Base-by-base conservation (phyloP, 108 stramenopile species). In the Conticribra guillardii region DNA sequence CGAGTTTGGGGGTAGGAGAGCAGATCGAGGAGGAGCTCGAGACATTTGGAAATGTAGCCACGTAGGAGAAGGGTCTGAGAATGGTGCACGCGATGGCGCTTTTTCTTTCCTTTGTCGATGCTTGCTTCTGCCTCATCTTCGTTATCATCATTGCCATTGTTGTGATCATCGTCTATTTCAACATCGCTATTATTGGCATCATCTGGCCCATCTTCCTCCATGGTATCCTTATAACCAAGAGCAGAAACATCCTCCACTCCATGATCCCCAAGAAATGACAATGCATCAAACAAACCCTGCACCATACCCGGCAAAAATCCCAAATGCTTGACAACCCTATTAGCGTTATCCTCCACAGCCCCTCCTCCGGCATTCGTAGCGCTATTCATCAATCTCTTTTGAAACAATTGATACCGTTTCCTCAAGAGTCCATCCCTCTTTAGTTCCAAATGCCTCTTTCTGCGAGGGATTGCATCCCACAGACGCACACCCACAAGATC, bases 1-100 rank as follows among this genome's bases (percentile, higher is more conserved):
- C 74, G 59, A 3, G 74, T 75, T 62, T 75, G 74, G 16, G 74
- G 74, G 45, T 75, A 75, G 2, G 74, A 75, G 1, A 75, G 66
- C 19, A 75, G 74, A 34, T 75, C 74, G 18, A 75, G 41, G 16
- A 75, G 66, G 19, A 75, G 74, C 31, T 75, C 74, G 17, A 75
- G 74, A 21, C 46, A 37, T 49, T 75, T 75, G 52, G 74, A 75
- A 34, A 61, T 52, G 60, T 54, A 75, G 4, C 48, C 57, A 15
- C 57, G 58, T 28, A 51, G 50, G 9, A 34, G 8, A 30, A n/a
- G 1, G 2, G 23, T 26, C 9, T 18, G 15, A 8, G 14, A 31
- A 7, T 11, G 11, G 18, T 15, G 24, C 32, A 22, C 2, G 27
- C 53, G 3, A 22, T 1, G 55, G 27, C 34, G 21, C 34, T 37